A percentile compares a stretch with the other conserved stretches of the same genome.
These are phyloP conservation scores for Yamadazyma atlantica DNA, from an alignment of 1,139 yeast genomes.

Conservation along the genomic window DNA sequence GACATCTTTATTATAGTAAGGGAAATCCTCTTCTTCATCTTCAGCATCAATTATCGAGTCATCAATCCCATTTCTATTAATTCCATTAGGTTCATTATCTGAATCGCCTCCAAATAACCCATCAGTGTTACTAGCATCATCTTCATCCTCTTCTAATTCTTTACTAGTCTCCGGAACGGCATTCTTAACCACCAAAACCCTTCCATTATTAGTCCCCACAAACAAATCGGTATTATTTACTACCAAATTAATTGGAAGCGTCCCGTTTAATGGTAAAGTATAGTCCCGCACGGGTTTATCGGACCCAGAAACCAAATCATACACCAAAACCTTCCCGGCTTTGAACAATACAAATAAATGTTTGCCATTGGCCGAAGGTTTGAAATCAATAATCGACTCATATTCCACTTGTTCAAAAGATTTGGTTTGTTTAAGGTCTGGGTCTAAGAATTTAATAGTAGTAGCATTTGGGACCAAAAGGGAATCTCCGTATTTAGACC, in stretches of 20 bases:
- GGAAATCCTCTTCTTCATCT: slow-evolving; percentile 21
- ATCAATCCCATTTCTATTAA: slow-evolving; percentile 16
- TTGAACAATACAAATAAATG: slow-evolving; percentile 15
- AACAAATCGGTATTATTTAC: slow-evolving; percentile 28
- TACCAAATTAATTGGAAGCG: slow-evolving; percentile 19
- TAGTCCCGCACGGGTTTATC: slow-evolving; percentile 8
- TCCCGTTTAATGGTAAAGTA: slow-evolving; percentile 7
- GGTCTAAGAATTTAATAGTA: slow-evolving; percentile 35
- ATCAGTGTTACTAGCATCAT: slow-evolving; percentile 27
- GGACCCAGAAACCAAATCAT: slow-evolving; percentile 9
- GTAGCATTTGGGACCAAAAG: slow-evolving; percentile 45
- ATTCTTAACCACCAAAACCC: slow-evolving; percentile 37
- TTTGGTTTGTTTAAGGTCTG: slow-evolving; percentile 26
- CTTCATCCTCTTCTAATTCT: slow-evolving; percentile 13
- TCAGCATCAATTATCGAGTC: slow-evolving; percentile 30
- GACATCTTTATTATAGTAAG: slow-evolving; percentile 18
- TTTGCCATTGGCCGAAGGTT: slow-evolving; percentile 6
- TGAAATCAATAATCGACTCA: slow-evolving; percentile 14
- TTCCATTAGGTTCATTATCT: slow-evolving; percentile 15
- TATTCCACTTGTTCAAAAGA: slow-evolving; percentile 6
- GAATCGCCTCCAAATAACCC: slow-evolving; percentile 13
- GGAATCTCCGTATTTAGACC: slow-evolving; percentile 52
- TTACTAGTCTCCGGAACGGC: slow-evolving; percentile 20
- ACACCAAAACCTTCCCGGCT: slow-evolving; percentile 10
- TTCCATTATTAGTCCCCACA: slow-evolving; percentile 60